Percentiles rank a stretch among this genome's conserved stretches.
These are phyloP conservation scores for Lactuca saligna DNA, from an alignment of 129 eudicot genomes.

Conservation along the genomic window DNA sequence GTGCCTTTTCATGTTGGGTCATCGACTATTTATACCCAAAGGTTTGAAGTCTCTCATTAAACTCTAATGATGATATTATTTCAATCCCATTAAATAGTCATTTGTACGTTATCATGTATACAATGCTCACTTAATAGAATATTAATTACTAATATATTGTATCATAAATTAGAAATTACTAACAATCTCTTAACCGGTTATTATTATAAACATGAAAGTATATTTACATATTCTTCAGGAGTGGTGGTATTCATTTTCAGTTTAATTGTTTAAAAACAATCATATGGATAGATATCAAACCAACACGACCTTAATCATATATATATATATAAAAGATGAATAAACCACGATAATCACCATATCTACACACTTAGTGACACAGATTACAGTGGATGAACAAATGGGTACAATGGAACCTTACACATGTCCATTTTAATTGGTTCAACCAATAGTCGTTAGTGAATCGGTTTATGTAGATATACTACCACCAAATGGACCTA, in stretches of 20 bases:
- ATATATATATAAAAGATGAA: no score
- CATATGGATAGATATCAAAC: not conserved
- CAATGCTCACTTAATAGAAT: no score
- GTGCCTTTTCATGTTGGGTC: no score
- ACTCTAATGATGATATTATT: no score
- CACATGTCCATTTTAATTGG: not conserved
- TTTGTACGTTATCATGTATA: no score
- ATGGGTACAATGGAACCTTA: not conserved
- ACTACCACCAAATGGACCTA: no score
- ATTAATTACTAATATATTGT: no score
- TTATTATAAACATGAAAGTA: not conserved
- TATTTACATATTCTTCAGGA: not conserved
- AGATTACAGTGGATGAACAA: not conserved
- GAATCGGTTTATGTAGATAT: not conserved
- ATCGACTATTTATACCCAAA: no score
- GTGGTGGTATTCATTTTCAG: not conserved
- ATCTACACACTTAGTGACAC: not conserved
- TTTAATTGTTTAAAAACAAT: no score
- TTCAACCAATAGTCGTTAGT: not conserved
- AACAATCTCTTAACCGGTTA: not conserved
- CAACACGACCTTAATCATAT: not conserved
- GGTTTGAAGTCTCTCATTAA: no score
- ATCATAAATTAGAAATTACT: no score
- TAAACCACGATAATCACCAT: not conserved
- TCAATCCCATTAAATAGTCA: no score